These are phyloP conservation scores for Rhizophagus sp. DNA, from an alignment of 192 early-diverging fungal genomes.

Conservation along the genomic window DNA sequence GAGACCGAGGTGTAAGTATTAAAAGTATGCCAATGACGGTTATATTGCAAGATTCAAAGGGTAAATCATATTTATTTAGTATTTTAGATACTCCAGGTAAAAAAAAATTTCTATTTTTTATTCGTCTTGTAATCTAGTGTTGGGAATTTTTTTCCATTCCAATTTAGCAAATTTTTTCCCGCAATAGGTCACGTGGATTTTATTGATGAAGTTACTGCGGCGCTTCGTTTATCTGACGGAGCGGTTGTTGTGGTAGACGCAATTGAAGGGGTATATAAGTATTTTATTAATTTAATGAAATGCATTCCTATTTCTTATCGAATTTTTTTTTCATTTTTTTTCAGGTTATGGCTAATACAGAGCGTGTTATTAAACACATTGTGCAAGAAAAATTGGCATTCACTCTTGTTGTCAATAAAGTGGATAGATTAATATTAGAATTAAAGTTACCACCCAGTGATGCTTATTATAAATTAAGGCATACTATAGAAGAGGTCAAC, in stretches of 20 bases:
- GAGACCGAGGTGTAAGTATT: conserved; percentile 86
- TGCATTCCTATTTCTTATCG: neutral
- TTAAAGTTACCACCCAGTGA: conserved; percentile 94
- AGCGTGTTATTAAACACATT: conserved; percentile 80
- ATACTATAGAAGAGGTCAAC: conserved; percentile 97
- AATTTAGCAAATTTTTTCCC: neutral
- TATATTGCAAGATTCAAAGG: conserved; percentile 83
- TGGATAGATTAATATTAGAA: conserved; percentile 97
- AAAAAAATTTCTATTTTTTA: neutral
- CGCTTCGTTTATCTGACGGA: conserved; percentile 86
- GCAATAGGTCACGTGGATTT: conserved; percentile 87
- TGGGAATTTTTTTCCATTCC: neutral
- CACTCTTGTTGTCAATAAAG: conserved; percentile 94
- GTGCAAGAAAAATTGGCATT: conserved; percentile 78
- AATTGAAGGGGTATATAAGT: conserved; percentile 80
- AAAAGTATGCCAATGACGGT: conserved; percentile 94
- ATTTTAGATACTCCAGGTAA: conserved; percentile 90
- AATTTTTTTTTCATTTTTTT: neutral
- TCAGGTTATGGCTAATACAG: conserved; percentile 88
- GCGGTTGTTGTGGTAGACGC: conserved; percentile 92
- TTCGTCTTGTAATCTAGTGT: neutral
- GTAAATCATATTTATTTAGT: conserved; percentile 89
- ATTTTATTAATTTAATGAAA: neutral
- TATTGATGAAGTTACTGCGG: conserved; percentile 88
- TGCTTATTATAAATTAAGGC: conserved; percentile 94